Percentiles rank a stretch among this genome's conserved stretches.
phyloP scores from a whole-genome alignment of 2,329 filamentous ascomycete genomes.

The Aspergillus sp. region DNA sequence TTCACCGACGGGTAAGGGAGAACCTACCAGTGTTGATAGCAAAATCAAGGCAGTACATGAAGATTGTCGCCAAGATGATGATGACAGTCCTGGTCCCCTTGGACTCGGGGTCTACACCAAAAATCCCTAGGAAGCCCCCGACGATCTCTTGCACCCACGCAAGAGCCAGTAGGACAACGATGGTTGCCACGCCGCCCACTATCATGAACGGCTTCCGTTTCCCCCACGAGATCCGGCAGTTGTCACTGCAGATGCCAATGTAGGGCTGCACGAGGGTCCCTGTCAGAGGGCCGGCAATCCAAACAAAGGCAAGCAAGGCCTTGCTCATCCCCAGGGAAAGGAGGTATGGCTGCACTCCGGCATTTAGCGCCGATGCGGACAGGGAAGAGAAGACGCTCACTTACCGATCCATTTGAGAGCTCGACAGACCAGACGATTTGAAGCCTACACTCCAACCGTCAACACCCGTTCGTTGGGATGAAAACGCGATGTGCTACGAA shows the following conservation, averaged over 20 bases:
- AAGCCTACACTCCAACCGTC: conserved; percentile 50
- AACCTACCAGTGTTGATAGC: conserved; percentile 80
- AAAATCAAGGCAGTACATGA: conserved; percentile 90
- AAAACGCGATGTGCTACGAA: not conserved
- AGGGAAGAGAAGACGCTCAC: conserved; percentile 20
- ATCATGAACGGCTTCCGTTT: conserved; percentile 82
- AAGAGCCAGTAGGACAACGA: conserved; percentile 66
- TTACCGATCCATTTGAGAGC: conserved; percentile 80
- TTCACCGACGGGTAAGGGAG: conserved; percentile 16
- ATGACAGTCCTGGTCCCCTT: conserved; percentile 62
- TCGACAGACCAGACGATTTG: conserved; percentile 97
- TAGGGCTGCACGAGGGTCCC: conserved; percentile 80
- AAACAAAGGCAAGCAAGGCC: conserved; percentile 77
- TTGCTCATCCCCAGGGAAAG: conserved; percentile 80
- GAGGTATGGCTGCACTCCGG: conserved; percentile 60
- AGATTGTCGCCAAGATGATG: conserved; percentile 76
- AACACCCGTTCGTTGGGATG: not conserved
- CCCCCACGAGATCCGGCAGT: conserved; percentile 71
- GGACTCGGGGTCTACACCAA: conserved; percentile 68
- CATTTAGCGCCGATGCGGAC: conserved; percentile 1
- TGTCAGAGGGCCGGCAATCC: conserved; percentile 78
- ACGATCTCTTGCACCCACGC: conserved; percentile 75
- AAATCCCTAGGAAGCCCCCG: conserved; percentile 63
- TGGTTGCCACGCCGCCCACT: conserved; percentile 65
- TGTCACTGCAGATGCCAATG: conserved; percentile 77